Conservation (phyloP, 192 early-diverging fungal species). For the Coemansia aciculifera region DNA sequence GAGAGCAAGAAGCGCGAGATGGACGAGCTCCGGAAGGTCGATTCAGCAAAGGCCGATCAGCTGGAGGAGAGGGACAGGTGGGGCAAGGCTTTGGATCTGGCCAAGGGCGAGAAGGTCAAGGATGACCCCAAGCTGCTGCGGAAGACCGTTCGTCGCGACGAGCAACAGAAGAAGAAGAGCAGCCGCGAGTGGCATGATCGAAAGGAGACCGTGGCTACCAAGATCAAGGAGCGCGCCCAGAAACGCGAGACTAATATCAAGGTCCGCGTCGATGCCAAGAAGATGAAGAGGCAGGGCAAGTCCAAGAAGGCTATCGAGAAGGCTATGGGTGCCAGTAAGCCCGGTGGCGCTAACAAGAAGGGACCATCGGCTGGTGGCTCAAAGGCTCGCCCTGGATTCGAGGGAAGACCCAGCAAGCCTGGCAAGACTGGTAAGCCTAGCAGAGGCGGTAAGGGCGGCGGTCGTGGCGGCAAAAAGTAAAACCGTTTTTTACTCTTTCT, state of each 20-base stretch:
- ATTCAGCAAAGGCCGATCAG: conserved; percentile 63
- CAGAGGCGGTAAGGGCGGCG: conserved; percentile 24
- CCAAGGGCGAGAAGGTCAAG: conserved; percentile 88
- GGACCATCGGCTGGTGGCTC: neutral
- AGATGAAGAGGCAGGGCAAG: conserved; percentile 68
- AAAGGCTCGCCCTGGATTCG: conserved; percentile 53
- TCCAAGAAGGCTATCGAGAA: conserved; percentile 63
- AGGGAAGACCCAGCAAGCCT: conserved; percentile 25
- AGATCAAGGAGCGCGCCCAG: conserved; percentile 68
- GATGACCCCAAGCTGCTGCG: conserved; percentile 89
- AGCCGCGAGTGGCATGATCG: conserved; percentile 81
- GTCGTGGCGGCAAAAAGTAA: conserved; percentile 4
- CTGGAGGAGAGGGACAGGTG: conserved; percentile 80
- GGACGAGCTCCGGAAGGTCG: conserved; percentile 64
- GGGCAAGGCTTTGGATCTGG: conserved; percentile 76
- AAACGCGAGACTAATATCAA: conserved; percentile 87
- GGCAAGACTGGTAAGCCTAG: neutral
- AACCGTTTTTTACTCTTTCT: neutral
- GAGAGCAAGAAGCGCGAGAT: conserved; percentile 77
- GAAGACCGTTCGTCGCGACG: conserved; percentile 85
- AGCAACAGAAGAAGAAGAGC: conserved; percentile 84
- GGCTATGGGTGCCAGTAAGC: conserved; percentile 20
- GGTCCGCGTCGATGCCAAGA: conserved; percentile 74
- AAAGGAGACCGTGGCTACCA: conserved; percentile 61
- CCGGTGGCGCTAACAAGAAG: conserved; percentile 15